phyloP scores from a whole-genome alignment of 345 rosid genomes.

The Eucalyptus pauciflora region DNA sequence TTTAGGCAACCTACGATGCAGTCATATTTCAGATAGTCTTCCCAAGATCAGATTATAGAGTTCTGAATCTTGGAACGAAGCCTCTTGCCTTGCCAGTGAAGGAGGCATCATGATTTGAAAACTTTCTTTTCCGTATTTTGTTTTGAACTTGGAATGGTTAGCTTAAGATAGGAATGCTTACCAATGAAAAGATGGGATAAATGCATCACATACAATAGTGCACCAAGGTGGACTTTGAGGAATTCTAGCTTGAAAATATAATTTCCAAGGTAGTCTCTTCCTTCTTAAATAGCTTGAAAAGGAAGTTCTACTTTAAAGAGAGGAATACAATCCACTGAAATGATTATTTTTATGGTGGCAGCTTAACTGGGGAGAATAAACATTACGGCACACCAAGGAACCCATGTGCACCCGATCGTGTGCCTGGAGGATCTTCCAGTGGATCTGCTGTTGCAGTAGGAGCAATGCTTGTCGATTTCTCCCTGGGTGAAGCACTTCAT shows the following conservation, averaged over 20 bases:
- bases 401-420: neutral
- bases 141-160: neutral
- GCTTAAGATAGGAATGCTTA: neutral
- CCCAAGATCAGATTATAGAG: neutral
- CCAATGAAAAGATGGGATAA: neutral
- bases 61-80: neutral
- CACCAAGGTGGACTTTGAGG: neutral
- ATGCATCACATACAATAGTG: neutral
- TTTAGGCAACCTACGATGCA: neutral
- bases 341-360: neutral
- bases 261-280: neutral
- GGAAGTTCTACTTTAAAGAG: neutral
- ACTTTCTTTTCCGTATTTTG: neutral
- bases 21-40: neutral
- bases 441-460: constrained; percentile 9
- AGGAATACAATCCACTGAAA: neutral
- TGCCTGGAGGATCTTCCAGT: constrained; percentile 9
- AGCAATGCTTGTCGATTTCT: constrained; percentile 1
- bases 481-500: neutral
- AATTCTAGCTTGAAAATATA: neutral
- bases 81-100: neutral
- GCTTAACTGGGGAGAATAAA: constrained; percentile 1
- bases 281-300: neutral
- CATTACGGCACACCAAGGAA: constrained; percentile 3
- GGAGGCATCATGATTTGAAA: neutral